Evolutionary conservation across 1,284 basidiomycete species (phyloP).

Genomic region (Paramarasmius palmivorus): DNA sequence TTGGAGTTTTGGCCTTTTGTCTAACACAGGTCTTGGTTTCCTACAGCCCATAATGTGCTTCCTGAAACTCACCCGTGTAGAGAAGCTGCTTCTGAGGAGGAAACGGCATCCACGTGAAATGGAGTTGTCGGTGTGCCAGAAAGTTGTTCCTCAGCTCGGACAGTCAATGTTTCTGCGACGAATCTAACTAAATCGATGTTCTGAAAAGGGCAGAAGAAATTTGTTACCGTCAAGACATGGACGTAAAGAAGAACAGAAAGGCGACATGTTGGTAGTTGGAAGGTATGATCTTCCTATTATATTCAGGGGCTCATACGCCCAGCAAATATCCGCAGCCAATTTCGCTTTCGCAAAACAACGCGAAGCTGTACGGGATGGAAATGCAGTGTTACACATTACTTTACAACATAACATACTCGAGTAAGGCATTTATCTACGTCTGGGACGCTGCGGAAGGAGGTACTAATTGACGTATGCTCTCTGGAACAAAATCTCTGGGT

Average conservation of each 20-base stretch:
- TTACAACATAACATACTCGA: not conserved
- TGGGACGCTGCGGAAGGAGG: slow-evolving; percentile 5
- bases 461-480: slow-evolving; percentile 52
- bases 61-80: slow-evolving; percentile 31
- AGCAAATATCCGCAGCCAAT: not conserved
- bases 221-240: no score
- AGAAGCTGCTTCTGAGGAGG: slow-evolving; percentile 29
- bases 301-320: not conserved
- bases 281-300: not conserved
- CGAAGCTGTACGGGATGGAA: not conserved
- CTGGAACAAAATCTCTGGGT: slow-evolving; percentile 65
- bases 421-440: not conserved
- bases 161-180: no score
- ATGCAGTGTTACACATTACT: not conserved
- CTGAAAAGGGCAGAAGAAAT: no score
- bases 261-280: not conserved
- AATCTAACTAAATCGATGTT: no score
- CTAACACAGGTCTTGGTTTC: slow-evolving; percentile 29
- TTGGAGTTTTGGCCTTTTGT: slow-evolving; percentile 58
- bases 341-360: not conserved
- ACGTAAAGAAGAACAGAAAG: not conserved
- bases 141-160: not conserved
- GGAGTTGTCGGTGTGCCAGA: not conserved
- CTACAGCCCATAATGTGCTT: not conserved
- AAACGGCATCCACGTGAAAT: slow-evolving; percentile 7